These are phyloP conservation scores for Cutaneotrichosporon sp. DNA, from an alignment of 1,284 basidiomycete species.

Conservation along the genomic window DNA sequence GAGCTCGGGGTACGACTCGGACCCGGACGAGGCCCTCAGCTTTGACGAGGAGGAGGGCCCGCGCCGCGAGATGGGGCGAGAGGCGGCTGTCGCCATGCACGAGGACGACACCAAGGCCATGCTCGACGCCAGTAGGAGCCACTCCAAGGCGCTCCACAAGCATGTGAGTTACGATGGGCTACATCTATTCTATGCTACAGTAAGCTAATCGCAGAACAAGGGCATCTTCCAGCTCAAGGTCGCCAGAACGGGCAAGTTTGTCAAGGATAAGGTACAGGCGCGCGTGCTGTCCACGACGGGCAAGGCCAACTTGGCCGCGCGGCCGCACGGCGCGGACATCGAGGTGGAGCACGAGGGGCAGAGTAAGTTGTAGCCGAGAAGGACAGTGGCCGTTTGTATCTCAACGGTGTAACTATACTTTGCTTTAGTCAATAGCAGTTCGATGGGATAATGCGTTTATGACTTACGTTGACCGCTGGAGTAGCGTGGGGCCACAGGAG, in stretches of 20 bases:
- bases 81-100: conserved; percentile 12
- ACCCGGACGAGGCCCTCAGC: conserved; percentile 2
- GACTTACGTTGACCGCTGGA: no score
- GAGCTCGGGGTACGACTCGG: not conserved
- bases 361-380: conserved; percentile 20
- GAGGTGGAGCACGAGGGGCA: conserved; percentile 45
- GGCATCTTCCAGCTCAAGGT: conserved; percentile 48
- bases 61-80: conserved; percentile 8
- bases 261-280: conserved; percentile 44
- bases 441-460: no score
- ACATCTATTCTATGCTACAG: not conserved
- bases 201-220: conserved; percentile 19
- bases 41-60: conserved; percentile 1
- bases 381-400: no score
- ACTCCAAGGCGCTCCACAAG: conserved; percentile 41
- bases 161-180: conserved; percentile 17
- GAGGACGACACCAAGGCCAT: conserved; percentile 25
- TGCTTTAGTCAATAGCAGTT: no score
- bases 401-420: no score
- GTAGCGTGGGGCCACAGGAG: no score
- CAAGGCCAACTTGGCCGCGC: conserved; percentile 15
- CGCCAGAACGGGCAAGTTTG: conserved; percentile 41
- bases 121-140: conserved; percentile 26
- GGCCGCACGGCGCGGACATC: conserved; percentile 35
- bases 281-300: conserved; percentile 28